Evolutionary conservation across 2,329 filamentous ascomycete genomes (phyloP), one percentile per base, ranked within the genome.

Genomic region (Sclerotinia spermophila): DNA sequence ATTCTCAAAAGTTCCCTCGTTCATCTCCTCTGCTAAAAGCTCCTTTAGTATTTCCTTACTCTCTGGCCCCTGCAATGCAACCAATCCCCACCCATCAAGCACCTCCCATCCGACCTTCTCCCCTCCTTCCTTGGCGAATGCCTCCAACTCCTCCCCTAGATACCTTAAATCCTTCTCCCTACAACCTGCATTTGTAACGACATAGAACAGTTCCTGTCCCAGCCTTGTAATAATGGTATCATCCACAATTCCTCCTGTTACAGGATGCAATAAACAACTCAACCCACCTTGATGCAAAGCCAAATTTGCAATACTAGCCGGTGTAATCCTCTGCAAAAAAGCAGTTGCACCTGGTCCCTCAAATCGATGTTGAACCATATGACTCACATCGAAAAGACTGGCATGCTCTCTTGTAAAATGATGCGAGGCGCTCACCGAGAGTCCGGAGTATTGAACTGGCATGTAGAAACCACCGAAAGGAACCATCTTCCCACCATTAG

Each of bases 151-250:
- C 72, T 87, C 84, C 59, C 84, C 84, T 30, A 99, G 82, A 81
- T 94, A 98, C 67, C 85, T 86, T 72, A 92, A 84, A 81, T 98
- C 95, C 83, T 97, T 97, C 61, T 94, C 90, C 68, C 94, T 87
- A 81, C 94, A 97, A 51, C 89, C 96, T 38, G 95, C 96, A 80
- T 99, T 99, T 74, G 94, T 97, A 72, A 99, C 96, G 71, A 98
- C 89, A 82, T 97, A 97, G 84, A 94, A 98, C 68, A 86, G 82
- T 71, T 93, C 87, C 69, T 86, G 85, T 38, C 84, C 86, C n/a
- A 97, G 85, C 72, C 91, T 87, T 8, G 94, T 96, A 78, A 99
- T 90, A 76, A 99, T 90, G 6, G 92, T 94, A 82, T 99, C 96
- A 79, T 99, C 96, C 64, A 97, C 90, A 76, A 99, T 98, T 65